phyloP scores from a whole-genome alignment of 495 filamentous ascomycete species.

The Penicillium silybi region DNA sequence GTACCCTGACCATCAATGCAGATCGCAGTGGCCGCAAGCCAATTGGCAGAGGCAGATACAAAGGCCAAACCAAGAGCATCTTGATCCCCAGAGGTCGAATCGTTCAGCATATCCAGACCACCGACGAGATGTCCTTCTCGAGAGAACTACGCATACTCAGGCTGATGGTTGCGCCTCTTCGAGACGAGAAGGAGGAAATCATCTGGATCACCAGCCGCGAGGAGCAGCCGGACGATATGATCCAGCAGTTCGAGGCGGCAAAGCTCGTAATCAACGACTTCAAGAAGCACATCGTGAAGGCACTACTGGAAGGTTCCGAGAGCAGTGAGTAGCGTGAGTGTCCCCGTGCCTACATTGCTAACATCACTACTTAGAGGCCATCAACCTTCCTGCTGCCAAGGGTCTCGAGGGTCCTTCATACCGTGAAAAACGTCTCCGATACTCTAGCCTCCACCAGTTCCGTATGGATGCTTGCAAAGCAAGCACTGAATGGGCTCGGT shows the following conservation, averaged over 20 bases:
- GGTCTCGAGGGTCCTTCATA: background rate
- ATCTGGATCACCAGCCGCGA: background rate
- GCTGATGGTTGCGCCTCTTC: background rate
- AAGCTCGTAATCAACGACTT: background rate
- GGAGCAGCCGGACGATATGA: background rate
- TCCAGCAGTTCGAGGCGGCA: background rate
- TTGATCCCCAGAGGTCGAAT: background rate
- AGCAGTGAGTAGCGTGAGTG: background rate
- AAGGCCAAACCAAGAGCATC: background rate
- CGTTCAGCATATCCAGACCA: background rate
- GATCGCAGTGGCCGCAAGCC: background rate
- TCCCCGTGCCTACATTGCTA: background rate
- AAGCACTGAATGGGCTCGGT: slow-evolving; percentile 26
- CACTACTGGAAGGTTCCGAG: background rate
- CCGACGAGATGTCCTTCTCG: background rate
- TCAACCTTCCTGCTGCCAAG: background rate
- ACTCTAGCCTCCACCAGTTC: slow-evolving; percentile 18
- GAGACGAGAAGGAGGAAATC: background rate
- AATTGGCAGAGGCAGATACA: background rate
- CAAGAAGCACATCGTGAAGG: background rate
- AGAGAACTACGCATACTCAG: background rate
- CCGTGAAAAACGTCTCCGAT: background rate
- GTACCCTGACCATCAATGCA: background rate
- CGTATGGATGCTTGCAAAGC: slow-evolving; percentile 24
- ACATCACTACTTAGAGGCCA: background rate